phyloP scores from a whole-genome alignment of 2,329 filamentous ascomycete species.

The Herpotrichia juniperi region DNA sequence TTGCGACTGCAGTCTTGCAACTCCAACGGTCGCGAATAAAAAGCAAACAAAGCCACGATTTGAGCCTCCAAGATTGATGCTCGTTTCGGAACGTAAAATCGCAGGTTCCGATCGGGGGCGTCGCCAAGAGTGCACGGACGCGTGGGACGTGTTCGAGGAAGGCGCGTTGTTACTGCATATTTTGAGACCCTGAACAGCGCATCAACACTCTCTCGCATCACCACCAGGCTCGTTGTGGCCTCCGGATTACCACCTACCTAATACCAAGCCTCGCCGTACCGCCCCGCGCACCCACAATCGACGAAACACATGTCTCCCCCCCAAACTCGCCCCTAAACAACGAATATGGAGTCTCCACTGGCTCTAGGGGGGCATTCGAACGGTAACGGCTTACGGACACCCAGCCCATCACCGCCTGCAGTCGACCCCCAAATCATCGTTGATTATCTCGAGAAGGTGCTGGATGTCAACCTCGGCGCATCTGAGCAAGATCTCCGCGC shows the following conservation, averaged over 20 bases:
- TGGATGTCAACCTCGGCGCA: slow-evolving; percentile 56
- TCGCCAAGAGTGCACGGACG: slow-evolving; percentile 22
- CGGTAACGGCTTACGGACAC: slow-evolving; percentile 41
- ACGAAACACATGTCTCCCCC: slow-evolving; percentile 40
- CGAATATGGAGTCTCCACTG: slow-evolving; percentile 50
- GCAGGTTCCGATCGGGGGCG: slow-evolving; percentile 17
- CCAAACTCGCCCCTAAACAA: slow-evolving; percentile 29
- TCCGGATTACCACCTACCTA: slow-evolving; percentile 6
- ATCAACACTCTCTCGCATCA: slow-evolving; percentile 29
- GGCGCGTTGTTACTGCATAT: slow-evolving; percentile 14
- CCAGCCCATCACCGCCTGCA: slow-evolving; percentile 44
- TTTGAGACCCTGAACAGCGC: slow-evolving; percentile 18
- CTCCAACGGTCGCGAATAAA: no score
- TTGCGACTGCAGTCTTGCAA: no score
- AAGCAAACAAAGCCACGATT: no score
- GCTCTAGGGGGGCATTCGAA: slow-evolving; percentile 47
- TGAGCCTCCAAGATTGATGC: no score
- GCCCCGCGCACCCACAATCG: slow-evolving; percentile 18
- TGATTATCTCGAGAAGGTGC: slow-evolving; percentile 55
- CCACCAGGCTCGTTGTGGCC: slow-evolving; percentile 16
- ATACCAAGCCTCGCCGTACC: slow-evolving; percentile 7
- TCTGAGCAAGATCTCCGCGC: slow-evolving; percentile 78
- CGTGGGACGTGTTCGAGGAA: slow-evolving; percentile 15
- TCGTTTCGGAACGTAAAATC: slow-evolving; percentile 15
- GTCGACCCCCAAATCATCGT: slow-evolving; percentile 56